phyloP scores from a whole-genome alignment of 176 grass and related monocot species.

The Puya raimondii region DNA sequence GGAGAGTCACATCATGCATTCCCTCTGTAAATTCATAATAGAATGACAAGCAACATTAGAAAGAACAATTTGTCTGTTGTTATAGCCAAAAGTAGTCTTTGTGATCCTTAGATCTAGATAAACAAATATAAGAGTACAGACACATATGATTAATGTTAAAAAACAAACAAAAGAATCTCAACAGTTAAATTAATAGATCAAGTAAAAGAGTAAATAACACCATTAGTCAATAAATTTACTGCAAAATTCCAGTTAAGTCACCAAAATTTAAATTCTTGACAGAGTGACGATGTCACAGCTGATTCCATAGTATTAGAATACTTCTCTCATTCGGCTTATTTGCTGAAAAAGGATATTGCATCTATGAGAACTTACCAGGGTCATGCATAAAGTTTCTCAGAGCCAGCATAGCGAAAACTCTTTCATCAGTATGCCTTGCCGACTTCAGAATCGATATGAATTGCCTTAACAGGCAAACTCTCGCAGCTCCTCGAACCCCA shows the following conservation, averaged over 20 bases:
- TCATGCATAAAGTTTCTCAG: conserved; percentile 66
- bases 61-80: background rate
- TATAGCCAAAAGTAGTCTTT: too few relatives aligned
- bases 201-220: too few relatives aligned
- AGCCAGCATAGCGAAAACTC: conserved; percentile 54
- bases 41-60: background rate
- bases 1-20: conserved; percentile 43
- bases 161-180: too few relatives aligned
- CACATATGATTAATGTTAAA: too few relatives aligned
- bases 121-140: too few relatives aligned
- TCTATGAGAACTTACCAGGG: conserved; percentile 17
- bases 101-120: too few relatives aligned
- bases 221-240: too few relatives aligned
- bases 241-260: too few relatives aligned
- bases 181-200: too few relatives aligned
- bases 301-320: background rate
- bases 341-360: background rate
- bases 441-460: conserved; percentile 48
- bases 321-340: background rate
- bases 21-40: conserved; percentile 36
- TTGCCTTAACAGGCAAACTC: conserved; percentile 53
- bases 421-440: conserved; percentile 50
- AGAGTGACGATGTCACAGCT: too few relatives aligned
- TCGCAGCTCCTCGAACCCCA: conserved; percentile 46
- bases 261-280: too few relatives aligned